Percentiles rank a stretch among this genome's conserved stretches.
These are phyloP conservation scores for Rheum nobile DNA, from an alignment of 148 eudicot genomes.

Conservation along the genomic window DNA sequence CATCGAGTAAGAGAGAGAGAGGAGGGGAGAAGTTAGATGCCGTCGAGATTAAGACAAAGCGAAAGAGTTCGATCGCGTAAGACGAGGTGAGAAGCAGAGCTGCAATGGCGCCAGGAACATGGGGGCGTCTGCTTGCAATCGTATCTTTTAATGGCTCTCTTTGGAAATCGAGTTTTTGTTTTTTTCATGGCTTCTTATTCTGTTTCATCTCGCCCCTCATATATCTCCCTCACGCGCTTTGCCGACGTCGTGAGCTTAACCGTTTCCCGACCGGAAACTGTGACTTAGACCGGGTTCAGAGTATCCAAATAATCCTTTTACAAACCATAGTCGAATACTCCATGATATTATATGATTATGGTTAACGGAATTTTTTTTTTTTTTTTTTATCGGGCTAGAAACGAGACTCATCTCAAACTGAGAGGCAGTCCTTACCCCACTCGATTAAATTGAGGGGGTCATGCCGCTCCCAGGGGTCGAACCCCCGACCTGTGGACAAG, in stretches of 20 bases:
- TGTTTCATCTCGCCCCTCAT: neutral
- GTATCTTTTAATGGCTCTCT: conserved; percentile 3
- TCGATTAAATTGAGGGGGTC: no score
- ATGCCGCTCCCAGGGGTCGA: no score
- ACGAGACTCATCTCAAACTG: no score
- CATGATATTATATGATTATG: no score
- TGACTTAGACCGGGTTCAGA: neutral
- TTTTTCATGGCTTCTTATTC: neutral
- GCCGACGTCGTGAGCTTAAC: neutral
- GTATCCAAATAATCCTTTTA: no score
- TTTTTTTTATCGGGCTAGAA: no score
- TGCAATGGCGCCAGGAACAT: conserved; percentile 3
- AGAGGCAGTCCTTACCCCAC: no score
- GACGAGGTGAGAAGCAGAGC: neutral
- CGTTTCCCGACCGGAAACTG: neutral
- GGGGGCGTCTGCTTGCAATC: neutral
- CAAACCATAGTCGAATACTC: no score
- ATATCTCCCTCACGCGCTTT: neutral
- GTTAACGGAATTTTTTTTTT: no score
- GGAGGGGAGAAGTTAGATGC: neutral
- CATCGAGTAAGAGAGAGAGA: neutral
- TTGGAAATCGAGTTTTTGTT: neutral
- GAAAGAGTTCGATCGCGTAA: neutral
- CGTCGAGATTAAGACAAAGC: neutral
- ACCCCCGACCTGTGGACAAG: no score